Percentiles rank a stretch among this genome's conserved stretches.
Conservation (phyloP, 2,329 filamentous ascomycete species). For the Colletotrichum chlorophyti region DNA sequence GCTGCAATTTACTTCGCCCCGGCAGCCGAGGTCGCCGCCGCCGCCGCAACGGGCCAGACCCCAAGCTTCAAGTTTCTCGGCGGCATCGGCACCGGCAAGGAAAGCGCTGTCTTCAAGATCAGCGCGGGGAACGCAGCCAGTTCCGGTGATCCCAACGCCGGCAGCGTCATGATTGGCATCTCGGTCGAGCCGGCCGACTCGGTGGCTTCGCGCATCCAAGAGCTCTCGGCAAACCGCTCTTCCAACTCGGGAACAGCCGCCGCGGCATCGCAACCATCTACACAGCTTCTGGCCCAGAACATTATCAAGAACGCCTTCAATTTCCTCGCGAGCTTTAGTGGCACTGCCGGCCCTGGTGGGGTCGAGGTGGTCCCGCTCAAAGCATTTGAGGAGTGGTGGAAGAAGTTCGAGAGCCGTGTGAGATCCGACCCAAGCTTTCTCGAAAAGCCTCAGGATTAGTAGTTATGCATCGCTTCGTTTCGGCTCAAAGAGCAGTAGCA, state of each 20-base stretch:
- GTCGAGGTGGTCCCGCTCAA: conserved; percentile 92
- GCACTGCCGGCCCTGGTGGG: conserved; percentile 63
- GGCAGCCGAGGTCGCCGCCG: conserved; percentile 45
- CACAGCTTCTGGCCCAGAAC: conserved; percentile 82
- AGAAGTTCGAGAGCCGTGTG: conserved; percentile 89
- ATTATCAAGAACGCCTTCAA: conserved; percentile 99
- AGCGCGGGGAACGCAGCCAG: conserved; percentile 39
- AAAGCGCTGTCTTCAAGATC: conserved; percentile 89
- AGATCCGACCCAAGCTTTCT: conserved; percentile 88
- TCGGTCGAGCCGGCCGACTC: conserved; percentile 77
- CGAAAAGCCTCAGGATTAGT: conserved; percentile 61
- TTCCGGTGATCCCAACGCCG: conserved; percentile 33
- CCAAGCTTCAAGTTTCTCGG: conserved; percentile 84
- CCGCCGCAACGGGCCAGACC: conserved; percentile 46
- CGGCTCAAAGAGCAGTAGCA: background rate
- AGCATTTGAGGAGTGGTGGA: conserved; percentile 98
- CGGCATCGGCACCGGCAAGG: conserved; percentile 87
- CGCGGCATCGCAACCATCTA: conserved; percentile 57
- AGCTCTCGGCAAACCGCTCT: conserved; percentile 55
- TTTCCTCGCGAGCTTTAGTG: conserved; percentile 87
- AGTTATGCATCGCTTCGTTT: too few relatives aligned
- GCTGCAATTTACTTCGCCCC: conserved; percentile 88
- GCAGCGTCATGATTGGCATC: conserved; percentile 78
- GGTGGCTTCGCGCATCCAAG: conserved; percentile 74
- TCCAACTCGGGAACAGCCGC: conserved; percentile 33